Conservation (phyloP, 192 early-diverging fungal species). For the Piromyces sp. region DNA sequence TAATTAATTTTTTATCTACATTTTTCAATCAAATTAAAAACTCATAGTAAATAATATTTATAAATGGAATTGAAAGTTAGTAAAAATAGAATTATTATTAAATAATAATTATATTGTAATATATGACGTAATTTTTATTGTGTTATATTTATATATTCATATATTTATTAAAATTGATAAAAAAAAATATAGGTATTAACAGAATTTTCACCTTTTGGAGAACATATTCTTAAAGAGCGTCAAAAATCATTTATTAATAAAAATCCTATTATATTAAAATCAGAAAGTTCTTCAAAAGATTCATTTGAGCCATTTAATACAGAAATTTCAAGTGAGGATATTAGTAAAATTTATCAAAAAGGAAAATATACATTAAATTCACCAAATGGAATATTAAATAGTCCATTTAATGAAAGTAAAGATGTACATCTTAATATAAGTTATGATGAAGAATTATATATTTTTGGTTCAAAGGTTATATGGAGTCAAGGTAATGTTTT, state of each 20-base stretch:
- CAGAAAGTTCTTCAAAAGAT: neutral
- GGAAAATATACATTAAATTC: neutral
- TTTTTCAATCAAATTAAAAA: too few species aligned
- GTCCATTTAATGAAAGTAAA: neutral
- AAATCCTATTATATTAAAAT: neutral
- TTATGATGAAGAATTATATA: neutral
- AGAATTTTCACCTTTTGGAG: neutral
- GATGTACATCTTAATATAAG: neutral
- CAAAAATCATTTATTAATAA: neutral
- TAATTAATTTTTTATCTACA: neutral
- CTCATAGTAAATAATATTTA: too few species aligned
- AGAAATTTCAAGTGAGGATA: neutral
- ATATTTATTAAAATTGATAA: too few species aligned
- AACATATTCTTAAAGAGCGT: neutral
- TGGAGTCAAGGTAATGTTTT: neutral
- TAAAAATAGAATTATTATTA: too few species aligned
- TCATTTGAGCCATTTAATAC: neutral
- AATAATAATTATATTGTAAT: too few species aligned
- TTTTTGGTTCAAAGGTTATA: neutral
- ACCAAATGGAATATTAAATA: neutral
- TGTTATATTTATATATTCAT: too few species aligned
- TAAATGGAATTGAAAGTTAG: too few species aligned
- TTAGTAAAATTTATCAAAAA: neutral
- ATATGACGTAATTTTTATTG: too few species aligned
- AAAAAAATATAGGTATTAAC: neutral